A percentile compares a stretch with the other conserved stretches of the same genome.
Evolutionary conservation across 139 green algal species (phyloP).

Genomic region (Trebouxia sp.): DNA sequence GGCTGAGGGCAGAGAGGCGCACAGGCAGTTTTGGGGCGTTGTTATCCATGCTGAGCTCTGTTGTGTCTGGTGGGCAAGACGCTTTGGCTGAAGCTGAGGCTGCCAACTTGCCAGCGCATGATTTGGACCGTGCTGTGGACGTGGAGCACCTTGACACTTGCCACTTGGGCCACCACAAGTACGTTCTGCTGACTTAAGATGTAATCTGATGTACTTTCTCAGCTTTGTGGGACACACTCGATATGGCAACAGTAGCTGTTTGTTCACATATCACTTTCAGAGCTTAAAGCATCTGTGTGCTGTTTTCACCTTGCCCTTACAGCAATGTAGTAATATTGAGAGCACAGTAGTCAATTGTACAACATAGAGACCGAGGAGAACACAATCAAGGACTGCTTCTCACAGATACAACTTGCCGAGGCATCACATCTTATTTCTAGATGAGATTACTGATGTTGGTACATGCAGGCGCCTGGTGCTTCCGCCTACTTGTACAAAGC

Average conservation of each 20-base stretch:
- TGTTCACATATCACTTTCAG: too few relatives aligned
- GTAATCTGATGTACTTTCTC: not conserved
- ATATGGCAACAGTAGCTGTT: too few relatives aligned
- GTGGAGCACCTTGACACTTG: constrained; percentile 32
- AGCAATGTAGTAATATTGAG: too few relatives aligned
- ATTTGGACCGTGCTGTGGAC: constrained; percentile 1
- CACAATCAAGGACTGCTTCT: too few relatives aligned
- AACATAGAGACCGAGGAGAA: too few relatives aligned
- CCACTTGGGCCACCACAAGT: constrained; percentile 29
- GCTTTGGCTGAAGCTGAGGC: not conserved
- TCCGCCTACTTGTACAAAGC: constrained; percentile 25
- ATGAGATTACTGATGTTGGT: not conserved
- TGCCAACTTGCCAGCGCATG: not conserved
- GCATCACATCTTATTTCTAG: not conserved
- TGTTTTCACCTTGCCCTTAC: too few relatives aligned
- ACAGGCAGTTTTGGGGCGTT: constrained; percentile 14
- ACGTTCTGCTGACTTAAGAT: not conserved
- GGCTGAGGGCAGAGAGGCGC: not conserved
- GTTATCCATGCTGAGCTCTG: constrained; percentile 28
- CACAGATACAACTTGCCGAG: too few relatives aligned
- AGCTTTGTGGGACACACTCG: constrained; percentile 22
- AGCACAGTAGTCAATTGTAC: too few relatives aligned
- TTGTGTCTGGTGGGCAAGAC: not conserved
- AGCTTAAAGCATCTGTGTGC: too few relatives aligned
- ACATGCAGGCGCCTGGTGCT: constrained; percentile 37